phyloP scores from a whole-genome alignment of 768 basidiomycete species.

The Tylopilus sp. region DNA sequence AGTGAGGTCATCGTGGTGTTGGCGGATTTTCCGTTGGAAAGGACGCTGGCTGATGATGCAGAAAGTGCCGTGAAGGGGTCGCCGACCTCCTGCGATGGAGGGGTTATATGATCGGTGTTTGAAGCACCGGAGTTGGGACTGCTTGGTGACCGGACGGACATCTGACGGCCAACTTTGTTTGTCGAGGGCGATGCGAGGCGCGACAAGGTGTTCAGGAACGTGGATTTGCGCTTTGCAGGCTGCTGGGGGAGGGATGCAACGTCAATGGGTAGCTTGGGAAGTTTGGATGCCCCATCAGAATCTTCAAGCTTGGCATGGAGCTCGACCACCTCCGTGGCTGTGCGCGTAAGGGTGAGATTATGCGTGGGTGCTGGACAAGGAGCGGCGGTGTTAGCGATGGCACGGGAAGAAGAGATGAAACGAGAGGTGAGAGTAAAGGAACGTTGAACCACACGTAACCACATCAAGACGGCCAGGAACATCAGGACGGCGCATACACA shows the following conservation, averaged over 20 bases:
- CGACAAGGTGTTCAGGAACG: slow-evolving; percentile 82
- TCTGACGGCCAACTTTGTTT: slow-evolving; percentile 45
- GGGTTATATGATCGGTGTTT: slow-evolving; percentile 37
- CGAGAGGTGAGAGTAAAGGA: slow-evolving; percentile 13
- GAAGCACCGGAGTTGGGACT: slow-evolving; percentile 31
- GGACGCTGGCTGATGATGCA: slow-evolving; percentile 24
- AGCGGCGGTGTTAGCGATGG: slow-evolving; percentile 30
- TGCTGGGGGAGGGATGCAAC: slow-evolving; percentile 46
- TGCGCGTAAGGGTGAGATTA: slow-evolving; percentile 82
- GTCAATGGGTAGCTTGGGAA: slow-evolving; percentile 64
- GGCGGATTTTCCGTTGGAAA: slow-evolving; percentile 24
- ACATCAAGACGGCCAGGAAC: slow-evolving; percentile 14
- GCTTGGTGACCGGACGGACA: slow-evolving; percentile 34
- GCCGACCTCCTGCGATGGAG: slow-evolving; percentile 52
- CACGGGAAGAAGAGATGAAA: slow-evolving; percentile 16
- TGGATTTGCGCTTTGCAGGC: slow-evolving; percentile 71
- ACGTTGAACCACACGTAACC: slow-evolving; percentile 9
- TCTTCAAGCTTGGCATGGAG: slow-evolving; percentile 80
- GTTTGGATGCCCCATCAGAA: slow-evolving; percentile 49
- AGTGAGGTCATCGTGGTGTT: slow-evolving; percentile 62
- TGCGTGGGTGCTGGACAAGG: slow-evolving; percentile 71
- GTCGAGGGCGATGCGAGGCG: slow-evolving; percentile 73
- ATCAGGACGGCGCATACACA: slow-evolving; percentile 14
- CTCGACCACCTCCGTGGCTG: slow-evolving; percentile 72
- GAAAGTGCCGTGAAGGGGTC: slow-evolving; percentile 59